These are phyloP conservation scores for Avena atlantica DNA, from an alignment of 176 grass and related monocot species.

Conservation along the genomic window DNA sequence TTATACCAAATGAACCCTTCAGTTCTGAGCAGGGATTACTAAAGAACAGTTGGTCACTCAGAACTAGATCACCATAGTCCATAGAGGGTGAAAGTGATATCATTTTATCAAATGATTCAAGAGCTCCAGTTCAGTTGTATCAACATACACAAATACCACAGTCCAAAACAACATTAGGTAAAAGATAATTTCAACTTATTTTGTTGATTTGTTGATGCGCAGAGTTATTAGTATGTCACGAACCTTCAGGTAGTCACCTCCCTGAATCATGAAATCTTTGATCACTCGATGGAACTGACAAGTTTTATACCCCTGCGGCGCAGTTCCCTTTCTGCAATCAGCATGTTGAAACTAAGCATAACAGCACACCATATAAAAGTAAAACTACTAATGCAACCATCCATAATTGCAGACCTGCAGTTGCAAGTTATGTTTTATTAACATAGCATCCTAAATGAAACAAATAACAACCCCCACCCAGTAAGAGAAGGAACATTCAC, in stretches of 20 bases:
- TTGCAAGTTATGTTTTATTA: neutral
- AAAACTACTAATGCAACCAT: neutral
- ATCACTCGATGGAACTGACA: conserved; percentile 97
- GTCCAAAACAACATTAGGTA: neutral
- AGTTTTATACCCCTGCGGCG: conserved; percentile 84
- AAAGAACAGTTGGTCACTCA: conserved; percentile 5
- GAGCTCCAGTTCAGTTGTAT: neutral
- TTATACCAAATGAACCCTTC: neutral
- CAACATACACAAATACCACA: neutral
- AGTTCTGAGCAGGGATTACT: conserved; percentile 18
- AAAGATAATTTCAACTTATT: conserved; percentile 1
- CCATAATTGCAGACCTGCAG: neutral
- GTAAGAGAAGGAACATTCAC: neutral
- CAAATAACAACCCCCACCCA: neutral
- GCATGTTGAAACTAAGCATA: conserved; percentile 27
- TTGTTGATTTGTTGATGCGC: conserved; percentile 10
- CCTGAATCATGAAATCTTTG: conserved; percentile 99
- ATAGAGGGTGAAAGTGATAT: neutral
- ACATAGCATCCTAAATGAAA: conserved; percentile 4
- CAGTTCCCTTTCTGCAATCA: conserved; percentile 66
- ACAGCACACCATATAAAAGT: neutral
- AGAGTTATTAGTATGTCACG: conserved; percentile 18
- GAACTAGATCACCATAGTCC: neutral
- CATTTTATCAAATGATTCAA: conserved; percentile 14
- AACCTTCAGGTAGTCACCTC: conserved; percentile 97